Evolutionary conservation across 139 green algal genomes (phyloP).

Genomic region (Picochlorum sp.): DNA sequence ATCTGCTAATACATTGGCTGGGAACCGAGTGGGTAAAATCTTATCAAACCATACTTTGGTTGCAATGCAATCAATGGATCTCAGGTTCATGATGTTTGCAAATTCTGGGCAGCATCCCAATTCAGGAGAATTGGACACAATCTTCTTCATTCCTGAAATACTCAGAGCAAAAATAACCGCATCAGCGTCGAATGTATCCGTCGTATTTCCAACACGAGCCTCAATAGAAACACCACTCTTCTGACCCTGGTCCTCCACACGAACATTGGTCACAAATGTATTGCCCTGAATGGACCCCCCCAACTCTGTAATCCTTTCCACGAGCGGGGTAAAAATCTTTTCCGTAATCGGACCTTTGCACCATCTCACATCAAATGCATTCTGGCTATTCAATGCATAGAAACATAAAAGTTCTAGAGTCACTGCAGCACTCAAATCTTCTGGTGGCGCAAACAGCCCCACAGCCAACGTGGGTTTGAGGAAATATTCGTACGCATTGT

Average conservation of each 20-base stretch:
- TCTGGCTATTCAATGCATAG: conserved; percentile 60
- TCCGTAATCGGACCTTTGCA: conserved; percentile 61
- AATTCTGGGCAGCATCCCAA: conserved; percentile 53
- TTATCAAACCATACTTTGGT: conserved; percentile 69
- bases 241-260: conserved; percentile 3
- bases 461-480: conserved; percentile 67
- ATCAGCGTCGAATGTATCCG: conserved; percentile 48
- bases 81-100: conserved; percentile 63
- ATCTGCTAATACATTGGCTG: conserved; percentile 68
- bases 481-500: conserved; percentile 65
- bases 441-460: conserved; percentile 71
- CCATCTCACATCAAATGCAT: conserved; percentile 69
- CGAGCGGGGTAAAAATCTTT: conserved; percentile 65
- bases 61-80: conserved; percentile 61
- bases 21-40: conserved; percentile 48
- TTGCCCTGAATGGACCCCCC: conserved; percentile 29
- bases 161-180: conserved; percentile 77
- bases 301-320: conserved; percentile 41
- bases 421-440: conserved; percentile 63
- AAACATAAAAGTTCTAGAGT: conserved; percentile 81
- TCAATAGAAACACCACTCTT: conserved; percentile 24
- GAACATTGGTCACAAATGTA: conserved; percentile 51
- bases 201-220: conserved; percentile 13
- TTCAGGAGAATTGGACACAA: conserved; percentile 43
- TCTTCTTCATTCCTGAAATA: conserved; percentile 76